Base-by-base conservation (phyloP, 192 early-diverging fungal genomes). In the Thoreauomyces humboldtii region DNA sequence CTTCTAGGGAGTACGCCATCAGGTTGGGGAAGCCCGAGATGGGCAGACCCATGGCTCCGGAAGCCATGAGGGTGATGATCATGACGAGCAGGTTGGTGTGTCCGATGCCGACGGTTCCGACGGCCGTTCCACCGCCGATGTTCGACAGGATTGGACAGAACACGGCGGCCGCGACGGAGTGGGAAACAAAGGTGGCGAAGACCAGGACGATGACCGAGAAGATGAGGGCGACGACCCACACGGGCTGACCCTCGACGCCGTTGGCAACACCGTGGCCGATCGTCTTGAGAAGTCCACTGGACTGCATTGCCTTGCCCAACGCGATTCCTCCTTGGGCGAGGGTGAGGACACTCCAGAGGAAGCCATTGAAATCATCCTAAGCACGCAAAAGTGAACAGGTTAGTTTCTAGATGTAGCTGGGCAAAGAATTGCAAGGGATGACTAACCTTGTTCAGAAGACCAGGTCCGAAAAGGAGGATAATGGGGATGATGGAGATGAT, bases 21-120 rank as follows among this genome's bases (percentile, higher is more conserved):
- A 96, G 93, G 59, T 96, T 96, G 1, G 94, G 94, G 77, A 94
- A 96, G 0, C 90, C 89, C 0, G 90, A 92, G 1, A 96, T 90
- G 1, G 93, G 92, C 17, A 96, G 73, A 0, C 89, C 91, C 91
- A 92, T 92, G 9, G 90, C 92, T 25, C 85, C 89, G 4, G 88
- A 90, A 48, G 89, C 90, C 79, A 94, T 85, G 24, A 94, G 73
- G 19, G 89, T n/a, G n/a, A n/a, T n/a, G n/a, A n/a, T n/a, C n/a
- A n/a, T n/a, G n/a, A n/a, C n/a, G n/a, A n/a, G n/a, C n/a, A n/a
- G n/a, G n/a, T n/a, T n/a, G n/a, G 38, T n/a, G 17, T 41, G 38
- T 41, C 38, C 38, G 17, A 41, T 41, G 38, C 38, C 38, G 9
- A 17, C 9, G 38, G 38, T 41, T n/a, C n/a, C n/a, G n/a, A n/a